Percentiles rank a stretch among this genome's conserved stretches.
Conservation (phyloP, 2,329 filamentous ascomycete genomes). For the Botrytis squamosa region DNA sequence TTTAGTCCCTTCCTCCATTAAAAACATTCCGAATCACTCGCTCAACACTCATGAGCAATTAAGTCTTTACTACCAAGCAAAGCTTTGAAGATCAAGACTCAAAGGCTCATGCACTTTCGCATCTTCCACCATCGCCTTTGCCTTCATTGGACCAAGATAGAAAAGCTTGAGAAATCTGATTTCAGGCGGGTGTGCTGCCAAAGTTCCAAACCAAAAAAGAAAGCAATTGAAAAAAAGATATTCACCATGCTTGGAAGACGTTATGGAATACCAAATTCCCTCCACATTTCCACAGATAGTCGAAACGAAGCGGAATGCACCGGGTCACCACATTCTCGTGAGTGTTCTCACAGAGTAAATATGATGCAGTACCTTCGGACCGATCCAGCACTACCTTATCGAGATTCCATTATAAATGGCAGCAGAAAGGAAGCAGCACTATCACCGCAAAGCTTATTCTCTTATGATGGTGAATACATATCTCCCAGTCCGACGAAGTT, state of each 20-base stretch:
- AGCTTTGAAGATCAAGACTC: not conserved
- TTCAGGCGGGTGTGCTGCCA: not conserved
- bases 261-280: not conserved
- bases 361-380: too few relatives aligned
- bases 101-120: conserved; percentile 1
- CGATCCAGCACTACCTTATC: not conserved
- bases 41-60: not conserved
- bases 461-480: not conserved
- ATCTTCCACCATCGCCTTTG: not conserved
- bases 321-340: too few relatives aligned
- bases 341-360: too few relatives aligned
- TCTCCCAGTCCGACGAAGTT: not conserved
- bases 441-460: not conserved
- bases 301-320: too few relatives aligned
- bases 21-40: not conserved
- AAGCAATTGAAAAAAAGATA: not conserved
- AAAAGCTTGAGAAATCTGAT: not conserved
- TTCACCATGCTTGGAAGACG: not conserved
- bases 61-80: not conserved
- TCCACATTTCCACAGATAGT: not conserved
- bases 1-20: not conserved
- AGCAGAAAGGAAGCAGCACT: not conserved
- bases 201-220: not conserved
- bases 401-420: not conserved
- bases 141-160: conserved; percentile 4